Evolutionary conservation across 768 basidiomycete species (phyloP).

Genomic region (Rhizopogon vesiculosus): DNA sequence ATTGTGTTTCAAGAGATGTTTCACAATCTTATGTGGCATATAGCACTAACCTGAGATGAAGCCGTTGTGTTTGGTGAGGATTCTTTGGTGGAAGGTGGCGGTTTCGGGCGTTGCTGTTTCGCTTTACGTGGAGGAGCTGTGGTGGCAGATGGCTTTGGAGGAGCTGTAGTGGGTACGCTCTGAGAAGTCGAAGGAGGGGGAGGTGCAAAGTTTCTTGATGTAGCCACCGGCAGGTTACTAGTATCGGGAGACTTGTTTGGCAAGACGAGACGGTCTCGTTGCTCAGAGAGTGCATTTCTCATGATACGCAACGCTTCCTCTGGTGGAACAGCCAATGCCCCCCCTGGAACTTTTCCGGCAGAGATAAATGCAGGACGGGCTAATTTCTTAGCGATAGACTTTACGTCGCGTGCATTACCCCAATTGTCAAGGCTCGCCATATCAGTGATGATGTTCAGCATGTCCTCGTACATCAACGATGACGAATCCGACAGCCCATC

Average conservation of each 20-base stretch:
- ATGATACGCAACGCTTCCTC: conserved; percentile 26
- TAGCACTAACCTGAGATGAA: not conserved
- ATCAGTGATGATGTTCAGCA: conserved; percentile 33
- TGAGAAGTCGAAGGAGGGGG: conserved; percentile 19
- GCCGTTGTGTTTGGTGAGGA: not conserved
- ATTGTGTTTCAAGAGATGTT: not conserved
- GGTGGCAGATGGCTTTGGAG: conserved; percentile 7
- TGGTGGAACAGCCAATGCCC: conserved; percentile 16
- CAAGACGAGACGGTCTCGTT: conserved; percentile 19
- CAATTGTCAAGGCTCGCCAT: conserved; percentile 48
- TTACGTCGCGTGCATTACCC: conserved; percentile 69
- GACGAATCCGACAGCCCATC: conserved; percentile 29
- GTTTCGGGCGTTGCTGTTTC: not conserved
- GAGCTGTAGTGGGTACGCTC: conserved; percentile 12
- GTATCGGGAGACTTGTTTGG: conserved; percentile 7
- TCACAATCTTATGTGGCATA: not conserved
- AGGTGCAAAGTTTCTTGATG: conserved; percentile 12
- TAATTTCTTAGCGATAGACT: conserved; percentile 48
- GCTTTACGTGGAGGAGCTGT: conserved; percentile 1
- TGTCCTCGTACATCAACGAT: conserved; percentile 26
- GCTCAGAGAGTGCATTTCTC: conserved; percentile 16
- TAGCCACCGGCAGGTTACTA: conserved; percentile 11
- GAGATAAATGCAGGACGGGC: conserved; percentile 33
- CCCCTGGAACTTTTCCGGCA: conserved; percentile 9
- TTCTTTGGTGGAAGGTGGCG: not conserved